Conservation (phyloP, 2,329 filamentous ascomycete species). For the Aspergillus pseudotamarii region DNA sequence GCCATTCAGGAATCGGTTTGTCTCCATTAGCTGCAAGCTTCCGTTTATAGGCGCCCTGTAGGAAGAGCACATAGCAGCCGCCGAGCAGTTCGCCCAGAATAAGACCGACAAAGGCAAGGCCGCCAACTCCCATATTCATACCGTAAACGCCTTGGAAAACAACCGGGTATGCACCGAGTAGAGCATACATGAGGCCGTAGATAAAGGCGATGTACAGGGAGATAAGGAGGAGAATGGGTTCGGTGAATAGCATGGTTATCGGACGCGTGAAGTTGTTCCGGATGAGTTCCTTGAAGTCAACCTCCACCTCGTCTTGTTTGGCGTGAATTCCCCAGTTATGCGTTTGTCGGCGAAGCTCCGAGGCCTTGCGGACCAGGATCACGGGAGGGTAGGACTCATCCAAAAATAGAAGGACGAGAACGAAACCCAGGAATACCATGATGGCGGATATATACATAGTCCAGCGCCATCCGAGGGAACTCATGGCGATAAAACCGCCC, state of each 20-base stretch:
- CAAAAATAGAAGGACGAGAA: constrained; percentile 45
- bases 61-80: constrained; percentile 32
- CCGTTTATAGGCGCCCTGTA: constrained; percentile 32
- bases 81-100: constrained; percentile 36
- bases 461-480: constrained; percentile 55
- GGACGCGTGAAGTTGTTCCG: constrained; percentile 53
- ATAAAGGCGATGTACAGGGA: constrained; percentile 38
- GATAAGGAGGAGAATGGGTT: constrained; percentile 42
- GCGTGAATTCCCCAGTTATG: constrained; percentile 65
- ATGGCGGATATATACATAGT: constrained; percentile 56
- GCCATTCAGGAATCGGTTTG: constrained; percentile 38
- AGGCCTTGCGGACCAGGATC: constrained; percentile 42
- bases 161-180: constrained; percentile 35
- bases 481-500: constrained; percentile 55
- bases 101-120: constrained; percentile 35
- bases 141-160: constrained; percentile 35
- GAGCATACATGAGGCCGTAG: constrained; percentile 37
- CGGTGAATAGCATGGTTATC: constrained; percentile 42
- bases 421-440: constrained; percentile 55
- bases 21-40: constrained; percentile 35
- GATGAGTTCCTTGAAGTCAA: constrained; percentile 53
- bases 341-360: constrained; percentile 55
- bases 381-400: constrained; percentile 58
- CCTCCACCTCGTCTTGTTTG: constrained; percentile 56
- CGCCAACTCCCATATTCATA: constrained; percentile 35